Evolutionary conservation across 1,139 yeast genomes (phyloP), one percentile per base, ranked within the genome.

Genomic region (Nadsonia commutata): DNA sequence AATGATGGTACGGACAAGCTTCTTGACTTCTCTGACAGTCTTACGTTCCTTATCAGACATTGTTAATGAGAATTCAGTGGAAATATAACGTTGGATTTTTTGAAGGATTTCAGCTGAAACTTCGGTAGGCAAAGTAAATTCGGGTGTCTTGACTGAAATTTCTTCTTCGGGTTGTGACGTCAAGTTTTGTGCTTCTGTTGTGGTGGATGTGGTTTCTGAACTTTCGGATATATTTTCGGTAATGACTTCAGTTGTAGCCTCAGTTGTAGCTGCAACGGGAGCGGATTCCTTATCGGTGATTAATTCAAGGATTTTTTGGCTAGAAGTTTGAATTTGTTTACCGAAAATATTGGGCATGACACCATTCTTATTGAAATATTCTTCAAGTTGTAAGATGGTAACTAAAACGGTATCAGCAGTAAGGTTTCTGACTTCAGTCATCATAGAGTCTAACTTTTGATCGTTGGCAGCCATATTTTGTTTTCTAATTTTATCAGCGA

Each of bases 1-100:
- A 46, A 72, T 71, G 40, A 79, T 58, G 56, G 76, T 82, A 20
- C 70, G 66, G 42, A 78, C 64, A 23, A 74, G 62, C 53, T 75
- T 74, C 59, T 74, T 74, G 40, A 76, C 70, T 39, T 68, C 69
- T 27, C 33, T 40, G 3, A 27, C 33, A 5, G 33, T 3, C 16
- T 27, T 27, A 27, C 33, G 33, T 27, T 27, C 33, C 33, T 27
- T 27, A 11, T 27, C 33, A 9, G 33, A 16, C 33, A 27, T 27
- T 16, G 33, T 27, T 27, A 27, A 27, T 4, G 33, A 27, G 13
- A 27, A 27, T 27, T 27, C 33, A 16, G 33, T 27, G 5, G 33
- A 27, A 9, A 27, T 13, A 27, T 27, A 27, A 27, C 33, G 33
- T 8, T 27, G 33, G n/a, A 27, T 27, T 9, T 27, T 27, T 13